These are phyloP conservation scores for Cyclospora cayetanensis DNA, from an alignment of 169 alveolate species.

Conservation along the genomic window DNA sequence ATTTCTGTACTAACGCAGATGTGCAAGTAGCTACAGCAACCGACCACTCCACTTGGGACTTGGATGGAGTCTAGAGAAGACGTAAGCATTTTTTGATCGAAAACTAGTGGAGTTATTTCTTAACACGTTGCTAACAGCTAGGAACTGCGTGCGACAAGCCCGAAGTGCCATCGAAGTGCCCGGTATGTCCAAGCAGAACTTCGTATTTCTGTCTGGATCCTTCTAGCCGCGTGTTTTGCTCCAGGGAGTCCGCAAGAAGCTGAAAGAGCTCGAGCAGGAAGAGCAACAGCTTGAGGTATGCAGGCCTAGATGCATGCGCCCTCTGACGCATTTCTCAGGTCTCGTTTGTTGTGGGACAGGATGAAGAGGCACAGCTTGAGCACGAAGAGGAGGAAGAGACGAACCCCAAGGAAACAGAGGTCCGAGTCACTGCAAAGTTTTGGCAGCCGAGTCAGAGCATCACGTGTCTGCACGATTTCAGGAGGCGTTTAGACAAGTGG, in stretches of 20 bases:
- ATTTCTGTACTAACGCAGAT: neutral
- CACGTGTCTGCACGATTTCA: neutral
- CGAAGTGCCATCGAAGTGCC: constrained; percentile 55
- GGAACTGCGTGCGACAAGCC: constrained; percentile 40
- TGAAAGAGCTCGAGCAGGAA: constrained; percentile 17
- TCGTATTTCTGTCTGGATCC: neutral
- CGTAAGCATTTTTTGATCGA: neutral
- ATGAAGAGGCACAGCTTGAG: constrained; percentile 23
- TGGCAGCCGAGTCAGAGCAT: neutral
- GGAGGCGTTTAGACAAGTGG: neutral
- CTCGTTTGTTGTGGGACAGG: too few relatives aligned
- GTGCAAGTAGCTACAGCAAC: neutral
- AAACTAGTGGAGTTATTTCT: neutral
- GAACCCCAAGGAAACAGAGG: neutral
- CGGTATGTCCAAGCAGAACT: neutral
- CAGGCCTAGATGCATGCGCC: too few relatives aligned
- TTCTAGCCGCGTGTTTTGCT: neutral
- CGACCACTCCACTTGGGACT: neutral
- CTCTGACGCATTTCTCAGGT: too few relatives aligned
- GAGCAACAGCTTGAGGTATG: constrained; percentile 41
- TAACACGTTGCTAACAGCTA: neutral
- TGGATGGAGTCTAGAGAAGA: constrained; percentile 55
- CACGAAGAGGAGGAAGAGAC: neutral
- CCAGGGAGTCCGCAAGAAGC: constrained; percentile 9
- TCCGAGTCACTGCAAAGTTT: neutral